Evolutionary conservation across 2,329 filamentous ascomycete species (phyloP).

Genomic region (Beauveria sp.): DNA sequence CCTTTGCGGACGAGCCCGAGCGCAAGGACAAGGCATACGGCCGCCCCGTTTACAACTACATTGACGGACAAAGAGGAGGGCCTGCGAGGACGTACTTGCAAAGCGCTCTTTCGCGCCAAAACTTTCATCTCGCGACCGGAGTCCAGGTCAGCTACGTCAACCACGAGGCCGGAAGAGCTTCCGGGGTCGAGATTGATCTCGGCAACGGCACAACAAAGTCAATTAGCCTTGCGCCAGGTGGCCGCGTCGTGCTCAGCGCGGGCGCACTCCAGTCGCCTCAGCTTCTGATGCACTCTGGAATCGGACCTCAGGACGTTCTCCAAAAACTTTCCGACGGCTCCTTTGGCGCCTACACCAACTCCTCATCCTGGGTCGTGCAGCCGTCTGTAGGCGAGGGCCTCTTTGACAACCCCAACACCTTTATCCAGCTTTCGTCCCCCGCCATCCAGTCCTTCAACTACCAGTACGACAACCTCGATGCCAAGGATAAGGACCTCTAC

Average conservation of each 20-base stretch:
- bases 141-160: conserved; percentile 37
- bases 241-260: conserved; percentile 31
- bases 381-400: conserved; percentile 39
- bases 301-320: conserved; percentile 30
- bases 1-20: conserved; percentile 36
- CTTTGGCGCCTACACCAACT: conserved; percentile 19
- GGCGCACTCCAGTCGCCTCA: conserved; percentile 32
- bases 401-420: conserved; percentile 50
- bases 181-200: conserved; percentile 31
- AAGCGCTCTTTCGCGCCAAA: conserved; percentile 29
- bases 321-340: conserved; percentile 17
- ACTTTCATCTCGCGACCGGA: conserved; percentile 37
- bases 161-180: conserved; percentile 30
- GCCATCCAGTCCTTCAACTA: conserved; percentile 39
- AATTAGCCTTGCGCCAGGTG: conserved; percentile 18
- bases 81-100: conserved; percentile 43
- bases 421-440: conserved; percentile 37
- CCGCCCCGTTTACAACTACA: conserved; percentile 39
- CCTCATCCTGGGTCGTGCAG: conserved; percentile 39
- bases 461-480: conserved; percentile 34
- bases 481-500: conserved; percentile 37
- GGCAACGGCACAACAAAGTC: conserved; percentile 24
- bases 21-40: conserved; percentile 41
- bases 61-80: conserved; percentile 40
- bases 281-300: conserved; percentile 37